Evolutionary conservation across 192 early-diverging fungal genomes (phyloP).

Genomic region (Podila horticola): DNA sequence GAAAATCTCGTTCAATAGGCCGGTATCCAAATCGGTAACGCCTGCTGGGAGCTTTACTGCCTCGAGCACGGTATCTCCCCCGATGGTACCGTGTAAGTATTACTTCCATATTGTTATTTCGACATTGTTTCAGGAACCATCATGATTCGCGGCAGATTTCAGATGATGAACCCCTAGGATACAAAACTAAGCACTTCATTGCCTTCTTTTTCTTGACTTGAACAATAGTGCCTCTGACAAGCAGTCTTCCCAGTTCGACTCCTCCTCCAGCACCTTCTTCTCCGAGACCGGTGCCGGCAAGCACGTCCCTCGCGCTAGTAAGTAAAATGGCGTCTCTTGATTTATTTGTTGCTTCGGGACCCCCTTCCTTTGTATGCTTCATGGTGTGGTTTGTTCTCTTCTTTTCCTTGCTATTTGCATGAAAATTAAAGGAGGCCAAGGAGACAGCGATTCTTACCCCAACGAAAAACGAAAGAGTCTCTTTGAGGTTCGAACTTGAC

Average conservation of each 20-base stretch:
- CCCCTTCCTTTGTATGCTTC: too few species aligned
- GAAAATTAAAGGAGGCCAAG: neutral
- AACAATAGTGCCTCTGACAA: slow-evolving; percentile 72
- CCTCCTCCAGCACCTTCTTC: slow-evolving; percentile 99
- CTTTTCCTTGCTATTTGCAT: too few species aligned
- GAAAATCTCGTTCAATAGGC: slow-evolving; percentile 63
- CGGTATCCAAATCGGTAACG: slow-evolving; percentile 99
- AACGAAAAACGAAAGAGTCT: too few species aligned
- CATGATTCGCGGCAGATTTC: neutral
- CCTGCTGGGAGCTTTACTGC: slow-evolving; percentile 99
- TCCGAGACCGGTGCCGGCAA: slow-evolving; percentile 99
- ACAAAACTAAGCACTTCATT: slow-evolving; percentile 1
- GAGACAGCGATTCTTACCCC: slow-evolving; percentile 1
- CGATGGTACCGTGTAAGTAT: slow-evolving; percentile 56
- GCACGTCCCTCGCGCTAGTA: slow-evolving; percentile 95
- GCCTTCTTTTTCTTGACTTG: neutral
- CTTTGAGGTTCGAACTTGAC: neutral
- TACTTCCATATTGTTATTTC: neutral
- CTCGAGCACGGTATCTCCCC: slow-evolving; percentile 93
- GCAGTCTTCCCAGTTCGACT: slow-evolving; percentile 82
- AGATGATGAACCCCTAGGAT: neutral
- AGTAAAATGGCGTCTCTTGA: neutral
- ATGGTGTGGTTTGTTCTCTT: neutral
- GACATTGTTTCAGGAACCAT: neutral
- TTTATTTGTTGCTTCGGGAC: too few species aligned